phyloP scores from a whole-genome alignment of 179 eudicot genomes.

The Spinacia oleracea region DNA sequence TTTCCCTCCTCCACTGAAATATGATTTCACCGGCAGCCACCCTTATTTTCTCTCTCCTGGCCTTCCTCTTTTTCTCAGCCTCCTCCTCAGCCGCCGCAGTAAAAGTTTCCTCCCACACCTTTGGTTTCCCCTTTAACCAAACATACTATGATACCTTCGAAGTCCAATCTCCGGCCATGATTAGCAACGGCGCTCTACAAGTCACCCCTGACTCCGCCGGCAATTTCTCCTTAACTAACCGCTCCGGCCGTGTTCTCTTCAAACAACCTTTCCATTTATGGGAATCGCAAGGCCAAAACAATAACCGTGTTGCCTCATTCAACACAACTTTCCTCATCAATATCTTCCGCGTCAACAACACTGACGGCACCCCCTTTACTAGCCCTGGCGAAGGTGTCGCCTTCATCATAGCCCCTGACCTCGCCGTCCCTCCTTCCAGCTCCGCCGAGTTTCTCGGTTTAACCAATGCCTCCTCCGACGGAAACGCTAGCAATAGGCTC shows the following conservation, averaged over 20 bases:
- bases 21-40: background rate
- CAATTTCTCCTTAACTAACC: slow-evolving; percentile 27
- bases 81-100: background rate
- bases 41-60: background rate
- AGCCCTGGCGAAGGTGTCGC: slow-evolving; percentile 65
- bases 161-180: slow-evolving; percentile 34
- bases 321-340: slow-evolving; percentile 55
- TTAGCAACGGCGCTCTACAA: slow-evolving; percentile 54
- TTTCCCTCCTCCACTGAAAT: background rate
- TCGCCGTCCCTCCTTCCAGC: slow-evolving; percentile 40
- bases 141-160: slow-evolving; percentile 22
- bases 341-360: slow-evolving; percentile 21
- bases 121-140: slow-evolving; percentile 48
- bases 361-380: slow-evolving; percentile 1
- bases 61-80: background rate
- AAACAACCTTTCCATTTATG: slow-evolving; percentile 43
- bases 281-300: slow-evolving; percentile 10
- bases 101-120: background rate
- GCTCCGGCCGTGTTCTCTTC: slow-evolving; percentile 48
- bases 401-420: slow-evolving; percentile 57
- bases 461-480: slow-evolving; percentile 53
- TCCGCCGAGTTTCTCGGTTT: slow-evolving; percentile 62
- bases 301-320: slow-evolving; percentile 44
- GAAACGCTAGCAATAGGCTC: slow-evolving; percentile 36
- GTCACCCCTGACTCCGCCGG: slow-evolving; percentile 65